phyloP scores from a whole-genome alignment of 495 filamentous ascomycete genomes.

The Barbatosphaeria neglecta region DNA sequence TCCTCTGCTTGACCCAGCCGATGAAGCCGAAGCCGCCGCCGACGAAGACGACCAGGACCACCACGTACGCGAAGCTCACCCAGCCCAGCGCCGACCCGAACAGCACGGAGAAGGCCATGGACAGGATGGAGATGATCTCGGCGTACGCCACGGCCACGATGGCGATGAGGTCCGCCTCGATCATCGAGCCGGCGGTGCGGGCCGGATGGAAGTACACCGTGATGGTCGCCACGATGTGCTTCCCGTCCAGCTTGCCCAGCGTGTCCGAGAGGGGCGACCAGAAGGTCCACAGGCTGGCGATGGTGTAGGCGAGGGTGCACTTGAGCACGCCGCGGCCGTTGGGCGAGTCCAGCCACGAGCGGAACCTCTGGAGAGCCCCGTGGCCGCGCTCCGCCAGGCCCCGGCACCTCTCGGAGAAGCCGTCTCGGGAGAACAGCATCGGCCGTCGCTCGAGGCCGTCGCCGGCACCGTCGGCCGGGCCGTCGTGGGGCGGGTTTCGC shows the following conservation, averaged over 20 bases:
- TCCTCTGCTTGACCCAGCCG: conserved; percentile 83
- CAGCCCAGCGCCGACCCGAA: conserved; percentile 54
- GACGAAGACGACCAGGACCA: conserved; percentile 79
- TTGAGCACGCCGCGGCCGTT: conserved; percentile 72
- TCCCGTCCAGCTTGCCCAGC: conserved; percentile 82
- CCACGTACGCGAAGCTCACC: conserved; percentile 59
- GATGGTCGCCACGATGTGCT: conserved; percentile 88
- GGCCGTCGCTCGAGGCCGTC: conserved; percentile 1
- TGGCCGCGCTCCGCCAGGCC: conserved; percentile 16
- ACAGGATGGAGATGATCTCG: conserved; percentile 65
- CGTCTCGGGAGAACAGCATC: conserved; percentile 7
- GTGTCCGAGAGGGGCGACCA: conserved; percentile 57
- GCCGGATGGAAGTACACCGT: conserved; percentile 98
- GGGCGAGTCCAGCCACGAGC: conserved; percentile 35
- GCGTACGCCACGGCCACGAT: conserved; percentile 74
- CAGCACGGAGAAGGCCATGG: conserved; percentile 75
- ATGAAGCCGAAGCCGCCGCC: conserved; percentile 83
- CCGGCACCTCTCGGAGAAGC: conserved; percentile 14
- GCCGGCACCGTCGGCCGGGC: conserved; percentile 16
- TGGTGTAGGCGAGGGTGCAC: conserved; percentile 82
- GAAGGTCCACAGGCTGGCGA: conserved; percentile 83
- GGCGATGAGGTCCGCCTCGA: conserved; percentile 76
- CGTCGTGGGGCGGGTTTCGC: conserved; percentile 17
- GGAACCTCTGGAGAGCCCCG: conserved; percentile 10
- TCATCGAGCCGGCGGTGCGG: conserved; percentile 79